These are phyloP conservation scores for Camptophora hylomeconis DNA, from an alignment of 2,329 filamentous ascomycete genomes.

Conservation along the genomic window DNA sequence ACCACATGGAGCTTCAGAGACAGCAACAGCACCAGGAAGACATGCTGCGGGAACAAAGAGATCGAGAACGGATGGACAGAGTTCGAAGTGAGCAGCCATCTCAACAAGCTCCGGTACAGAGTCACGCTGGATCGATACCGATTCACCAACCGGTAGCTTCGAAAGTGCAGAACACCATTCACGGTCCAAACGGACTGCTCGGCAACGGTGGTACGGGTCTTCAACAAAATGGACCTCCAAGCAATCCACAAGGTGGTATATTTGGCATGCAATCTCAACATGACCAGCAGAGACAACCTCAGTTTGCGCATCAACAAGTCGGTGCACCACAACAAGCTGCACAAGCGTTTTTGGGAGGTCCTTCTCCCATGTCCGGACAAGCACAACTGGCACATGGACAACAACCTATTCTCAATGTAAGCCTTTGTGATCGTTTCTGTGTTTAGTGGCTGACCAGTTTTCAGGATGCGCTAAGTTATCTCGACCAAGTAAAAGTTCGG, in stretches of 20 bases:
- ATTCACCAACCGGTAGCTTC: slow-evolving; percentile 90
- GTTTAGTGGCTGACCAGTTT: slow-evolving; percentile 18
- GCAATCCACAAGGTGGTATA: slow-evolving; percentile 46
- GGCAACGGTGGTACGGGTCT: slow-evolving; percentile 54
- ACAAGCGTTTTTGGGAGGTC: slow-evolving; percentile 33
- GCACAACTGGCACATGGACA: slow-evolving; percentile 60
- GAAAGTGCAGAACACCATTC: slow-evolving; percentile 66
- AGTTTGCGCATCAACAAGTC: slow-evolving; percentile 46
- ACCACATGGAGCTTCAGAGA: slow-evolving; percentile 28
- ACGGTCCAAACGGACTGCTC: slow-evolving; percentile 81
- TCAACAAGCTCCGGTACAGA: slow-evolving; percentile 66
- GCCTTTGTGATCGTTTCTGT: slow-evolving; percentile 25
- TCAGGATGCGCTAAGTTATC: slow-evolving; percentile 84
- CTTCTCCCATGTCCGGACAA: slow-evolving; percentile 34
- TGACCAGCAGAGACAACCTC: slow-evolving; percentile 44
- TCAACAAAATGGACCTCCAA: slow-evolving; percentile 39
- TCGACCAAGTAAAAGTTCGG: slow-evolving; percentile 96
- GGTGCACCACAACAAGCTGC: slow-evolving; percentile 38
- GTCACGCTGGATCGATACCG: slow-evolving; percentile 73
- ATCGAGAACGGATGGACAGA: slow-evolving; percentile 20
- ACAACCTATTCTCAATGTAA: slow-evolving; percentile 69
- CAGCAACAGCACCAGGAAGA: slow-evolving; percentile 35
- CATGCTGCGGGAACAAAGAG: slow-evolving; percentile 27
- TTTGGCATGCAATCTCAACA: slow-evolving; percentile 27
- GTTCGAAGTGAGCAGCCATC: slow-evolving; percentile 46